Base-by-base conservation (phyloP, 306 rosid species). In the Quercus variabilis region DNA sequence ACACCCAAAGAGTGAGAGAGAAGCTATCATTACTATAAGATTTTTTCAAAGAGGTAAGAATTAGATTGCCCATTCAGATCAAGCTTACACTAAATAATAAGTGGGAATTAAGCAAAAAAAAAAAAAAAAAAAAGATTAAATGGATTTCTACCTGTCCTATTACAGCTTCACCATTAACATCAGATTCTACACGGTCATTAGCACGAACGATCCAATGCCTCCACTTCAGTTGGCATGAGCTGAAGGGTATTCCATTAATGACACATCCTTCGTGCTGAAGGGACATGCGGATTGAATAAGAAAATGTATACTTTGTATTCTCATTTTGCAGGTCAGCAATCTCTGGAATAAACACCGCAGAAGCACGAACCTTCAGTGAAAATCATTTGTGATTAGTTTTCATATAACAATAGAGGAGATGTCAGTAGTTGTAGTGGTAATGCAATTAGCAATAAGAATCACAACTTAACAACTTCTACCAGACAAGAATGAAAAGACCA, bases 261-360 rank as follows among this genome's bases (percentile, higher is more conserved):
- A 84, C 25, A 56, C 97, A 92, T 33, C 97, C 99, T 83, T 85
- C 88, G 31, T 78, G 85, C 72, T 67, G 88, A 80, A 92, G 93
- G 76, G 97, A 92, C 91, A 94, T 79, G 80, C 91, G 95, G 83
- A 94, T 86, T 33, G 95, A 94, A 85, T 94, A 94, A 4, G 95
- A 54, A 89, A 90, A 94, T 1, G 55, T 18, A 82, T 88, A 89
- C 85, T 80, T 90, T 25, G 62, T 75, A 80, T 1, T 0, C 41
- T 74, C 79, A 70, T 80, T 71, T 82, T 75, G 75, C 69, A 76
- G 83, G 78, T 90, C 75, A 30, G 84, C 51, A 52, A 52, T 8
- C 87, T 94, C 97, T 6, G 99, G 97, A 82, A 90, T 46, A 81
- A 92, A 72, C 78, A 92, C 80, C 0, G 97, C 89, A 78, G 99